Conservation (phyloP, 495 filamentous ascomycete species). For the Achaetomiella virescens region DNA sequence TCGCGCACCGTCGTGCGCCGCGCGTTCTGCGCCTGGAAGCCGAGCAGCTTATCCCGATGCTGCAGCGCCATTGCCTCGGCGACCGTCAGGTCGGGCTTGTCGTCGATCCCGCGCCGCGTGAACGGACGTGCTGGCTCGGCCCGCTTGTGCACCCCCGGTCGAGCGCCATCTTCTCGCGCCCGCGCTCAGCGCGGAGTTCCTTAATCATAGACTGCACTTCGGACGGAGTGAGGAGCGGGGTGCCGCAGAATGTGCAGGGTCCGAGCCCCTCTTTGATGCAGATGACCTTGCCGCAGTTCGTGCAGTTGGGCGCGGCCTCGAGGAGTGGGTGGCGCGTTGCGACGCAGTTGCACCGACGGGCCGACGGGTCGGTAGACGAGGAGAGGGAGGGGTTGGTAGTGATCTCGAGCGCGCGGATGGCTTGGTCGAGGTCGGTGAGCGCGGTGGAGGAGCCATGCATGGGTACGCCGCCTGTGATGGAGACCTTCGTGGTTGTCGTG, state of each 20-base stretch:
- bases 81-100: slow-evolving; percentile 25
- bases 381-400: slow-evolving; percentile 74
- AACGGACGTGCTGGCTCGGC: slow-evolving; percentile 51
- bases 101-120: slow-evolving; percentile 24
- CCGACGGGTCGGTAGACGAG: slow-evolving; percentile 34
- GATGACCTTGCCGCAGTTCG: slow-evolving; percentile 92
- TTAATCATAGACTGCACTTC: slow-evolving; percentile 81
- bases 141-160: slow-evolving; percentile 61
- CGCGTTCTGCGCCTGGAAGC: slow-evolving; percentile 84
- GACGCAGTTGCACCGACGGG: slow-evolving; percentile 74
- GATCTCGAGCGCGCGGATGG: slow-evolving; percentile 84
- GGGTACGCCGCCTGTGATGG: slow-evolving; percentile 62
- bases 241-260: slow-evolving; percentile 86
- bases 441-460: slow-evolving; percentile 73
- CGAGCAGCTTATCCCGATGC: slow-evolving; percentile 76
- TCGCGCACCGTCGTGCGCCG: slow-evolving; percentile 82
- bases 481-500: slow-evolving; percentile 46
- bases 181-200: slow-evolving; percentile 79
- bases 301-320: slow-evolving; percentile 81
- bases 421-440: slow-evolving; percentile 78
- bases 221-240: slow-evolving; percentile 59
- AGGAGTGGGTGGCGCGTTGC: slow-evolving; percentile 80
- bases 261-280: slow-evolving; percentile 91
- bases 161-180: slow-evolving; percentile 72
- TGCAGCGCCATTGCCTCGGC: slow-evolving; percentile 55